Evolutionary conservation across 1,284 basidiomycete genomes (phyloP).

Genomic region (Pisolithus thermaeus): DNA sequence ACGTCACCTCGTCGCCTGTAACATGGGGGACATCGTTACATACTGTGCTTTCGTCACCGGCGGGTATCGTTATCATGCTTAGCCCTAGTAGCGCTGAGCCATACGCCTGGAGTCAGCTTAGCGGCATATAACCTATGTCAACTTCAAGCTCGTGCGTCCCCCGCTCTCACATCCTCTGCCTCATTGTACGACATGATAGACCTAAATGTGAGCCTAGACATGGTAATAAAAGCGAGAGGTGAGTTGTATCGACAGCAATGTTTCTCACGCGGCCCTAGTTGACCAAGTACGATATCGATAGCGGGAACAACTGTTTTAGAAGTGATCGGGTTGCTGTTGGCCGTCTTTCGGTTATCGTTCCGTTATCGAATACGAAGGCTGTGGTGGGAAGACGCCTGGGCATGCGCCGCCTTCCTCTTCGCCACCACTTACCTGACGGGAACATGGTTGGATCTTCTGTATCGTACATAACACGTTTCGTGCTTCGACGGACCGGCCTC

Average conservation of each 20-base stretch:
- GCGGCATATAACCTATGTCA: too few species aligned
- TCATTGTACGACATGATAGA: neutral
- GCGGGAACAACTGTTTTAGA: neutral
- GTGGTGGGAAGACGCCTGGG: slow-evolving; percentile 21
- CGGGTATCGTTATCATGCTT: too few species aligned
- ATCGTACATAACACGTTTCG: neutral
- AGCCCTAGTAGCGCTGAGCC: too few species aligned
- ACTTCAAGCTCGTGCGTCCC: too few species aligned
- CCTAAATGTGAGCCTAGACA: too few species aligned
- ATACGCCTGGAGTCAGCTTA: too few species aligned
- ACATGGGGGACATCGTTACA: too few species aligned
- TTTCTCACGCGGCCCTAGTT: too few species aligned
- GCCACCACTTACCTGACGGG: neutral
- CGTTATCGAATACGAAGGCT: slow-evolving; percentile 13
- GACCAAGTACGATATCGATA: neutral
- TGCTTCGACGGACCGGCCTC: neutral
- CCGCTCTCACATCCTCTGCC: too few species aligned
- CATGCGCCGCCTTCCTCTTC: slow-evolving; percentile 10
- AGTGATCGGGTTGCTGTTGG: slow-evolving; percentile 9
- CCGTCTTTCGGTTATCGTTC: slow-evolving; percentile 18
- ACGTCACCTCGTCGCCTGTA: too few species aligned
- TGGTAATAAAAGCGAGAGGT: neutral
- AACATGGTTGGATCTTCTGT: neutral
- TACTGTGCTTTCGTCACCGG: too few species aligned
- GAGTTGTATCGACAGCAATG: neutral